Evolutionary conservation across 352 stramenopile species (phyloP), one percentile per base, ranked within the genome.

Genomic region (Pythium sukuiense): DNA sequence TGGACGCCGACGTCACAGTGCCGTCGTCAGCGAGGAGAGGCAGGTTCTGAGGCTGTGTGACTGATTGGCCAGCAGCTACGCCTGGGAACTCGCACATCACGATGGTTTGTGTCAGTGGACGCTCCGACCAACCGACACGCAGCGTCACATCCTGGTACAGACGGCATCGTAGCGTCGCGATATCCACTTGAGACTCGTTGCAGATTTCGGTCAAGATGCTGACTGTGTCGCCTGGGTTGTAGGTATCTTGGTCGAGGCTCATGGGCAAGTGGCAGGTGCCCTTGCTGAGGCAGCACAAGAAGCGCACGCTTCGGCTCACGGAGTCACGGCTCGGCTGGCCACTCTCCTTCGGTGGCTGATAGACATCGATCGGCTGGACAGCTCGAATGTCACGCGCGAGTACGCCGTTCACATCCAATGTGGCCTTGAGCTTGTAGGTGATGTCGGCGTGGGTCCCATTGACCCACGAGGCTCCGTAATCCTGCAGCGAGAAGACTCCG

Each of bases 371-470:
- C 37, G 9, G 18, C 37, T 45, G 8, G 18, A 41, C 50, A 4
- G 27, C 50, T 48, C n/a, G 8, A 14, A 39, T 32, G 41, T 56
- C 50, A 0, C 12, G 50, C 30, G 50, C 7, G 45, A 53, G 45
- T 9, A 80, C 76, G 2, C 80, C 80, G 50, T 63, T 56, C 32
- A 89, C 73, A 26, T 80, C 76, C 7, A 89, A 69, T 18, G 80
- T 83, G 7, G 76, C 78, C 60, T 87, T 84, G 65, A 89, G 71
- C 48, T 81, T 83, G 73, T 89, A 89, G 61, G 83, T 75, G 76
- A 86, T 89, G 59, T 85, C 81, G 30, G 74, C 80, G 27, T 73
- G 61, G 30, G 85, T 54, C 3, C 76, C 57, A 18, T 76, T 57
- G 24, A 84, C 59, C 24, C 66, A 55, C 29, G 70, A 68, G 6